phyloP scores from a whole-genome alignment of 306 rosid species.

The Alnus glutinosa region DNA sequence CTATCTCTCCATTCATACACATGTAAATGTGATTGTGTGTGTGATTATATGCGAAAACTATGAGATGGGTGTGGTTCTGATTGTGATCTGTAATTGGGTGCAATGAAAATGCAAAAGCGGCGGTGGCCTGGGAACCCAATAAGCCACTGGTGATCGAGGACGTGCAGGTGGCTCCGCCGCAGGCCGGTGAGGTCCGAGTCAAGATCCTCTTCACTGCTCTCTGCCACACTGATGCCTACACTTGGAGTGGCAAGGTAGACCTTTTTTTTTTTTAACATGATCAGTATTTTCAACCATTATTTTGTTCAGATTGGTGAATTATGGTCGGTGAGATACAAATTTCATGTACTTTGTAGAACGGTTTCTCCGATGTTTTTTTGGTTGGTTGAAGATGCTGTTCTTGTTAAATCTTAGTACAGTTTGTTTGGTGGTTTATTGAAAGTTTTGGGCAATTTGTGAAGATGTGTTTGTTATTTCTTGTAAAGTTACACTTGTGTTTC shows the following conservation, averaged over 20 bases:
- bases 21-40: background rate
- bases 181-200: constrained; percentile 81
- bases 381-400: background rate
- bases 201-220: constrained; percentile 83
- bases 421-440: background rate
- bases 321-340: background rate
- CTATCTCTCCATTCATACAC: background rate
- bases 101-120: constrained; percentile 46
- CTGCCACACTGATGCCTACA: constrained; percentile 90
- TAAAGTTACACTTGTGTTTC: background rate
- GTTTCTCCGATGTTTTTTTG: background rate
- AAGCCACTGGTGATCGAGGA: constrained; percentile 81
- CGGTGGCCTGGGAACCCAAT: constrained; percentile 99
- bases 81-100: background rate
- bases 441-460: background rate
- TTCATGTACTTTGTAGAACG: background rate
- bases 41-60: background rate
- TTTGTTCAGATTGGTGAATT: background rate
- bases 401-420: background rate
- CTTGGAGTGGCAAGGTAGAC: constrained; percentile 94
- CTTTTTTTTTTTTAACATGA: background rate
- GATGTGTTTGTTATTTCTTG: background rate
- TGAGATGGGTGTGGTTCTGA: background rate
- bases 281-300: background rate
- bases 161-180: constrained; percentile 92